These are phyloP conservation scores for Lonicera japonica DNA, from an alignment of 129 eudicot species.

Conservation along the genomic window DNA sequence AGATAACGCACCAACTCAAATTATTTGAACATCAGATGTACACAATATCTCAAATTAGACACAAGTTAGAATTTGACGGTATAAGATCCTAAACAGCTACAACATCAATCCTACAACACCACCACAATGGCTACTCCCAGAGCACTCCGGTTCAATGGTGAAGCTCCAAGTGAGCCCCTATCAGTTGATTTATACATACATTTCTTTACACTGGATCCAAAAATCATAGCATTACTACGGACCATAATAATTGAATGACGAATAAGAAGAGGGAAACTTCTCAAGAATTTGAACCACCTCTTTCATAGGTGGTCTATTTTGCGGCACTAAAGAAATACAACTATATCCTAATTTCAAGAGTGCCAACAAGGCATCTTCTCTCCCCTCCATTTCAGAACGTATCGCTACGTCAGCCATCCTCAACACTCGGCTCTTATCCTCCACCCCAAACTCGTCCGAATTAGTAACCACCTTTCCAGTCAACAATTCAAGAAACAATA, in stretches of 20 bases:
- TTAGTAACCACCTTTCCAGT: slow-evolving; percentile 60
- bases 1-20: no score
- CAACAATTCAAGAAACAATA: slow-evolving; percentile 70
- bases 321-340: slow-evolving; percentile 70
- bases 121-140: no score
- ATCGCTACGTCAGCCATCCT: slow-evolving; percentile 84
- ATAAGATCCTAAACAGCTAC: not conserved
- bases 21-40: no score
- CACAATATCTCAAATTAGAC: no score
- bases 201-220: slow-evolving; percentile 19
- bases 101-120: not conserved
- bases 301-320: slow-evolving; percentile 92
- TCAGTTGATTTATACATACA: slow-evolving; percentile 16
- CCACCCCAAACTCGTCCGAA: slow-evolving; percentile 70
- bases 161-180: no score
- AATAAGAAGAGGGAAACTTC: slow-evolving; percentile 62
- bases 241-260: slow-evolving; percentile 36
- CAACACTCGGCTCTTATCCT: slow-evolving; percentile 54
- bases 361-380: slow-evolving; percentile 67
- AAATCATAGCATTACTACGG: slow-evolving; percentile 19
- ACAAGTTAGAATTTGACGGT: no score
- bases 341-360: slow-evolving; percentile 58
- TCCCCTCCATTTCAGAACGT: slow-evolving; percentile 79
- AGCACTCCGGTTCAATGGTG: no score
- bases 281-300: slow-evolving; percentile 81